Base-by-base conservation (phyloP, 345 rosid species). In the Eucalyptus coolabah region DNA sequence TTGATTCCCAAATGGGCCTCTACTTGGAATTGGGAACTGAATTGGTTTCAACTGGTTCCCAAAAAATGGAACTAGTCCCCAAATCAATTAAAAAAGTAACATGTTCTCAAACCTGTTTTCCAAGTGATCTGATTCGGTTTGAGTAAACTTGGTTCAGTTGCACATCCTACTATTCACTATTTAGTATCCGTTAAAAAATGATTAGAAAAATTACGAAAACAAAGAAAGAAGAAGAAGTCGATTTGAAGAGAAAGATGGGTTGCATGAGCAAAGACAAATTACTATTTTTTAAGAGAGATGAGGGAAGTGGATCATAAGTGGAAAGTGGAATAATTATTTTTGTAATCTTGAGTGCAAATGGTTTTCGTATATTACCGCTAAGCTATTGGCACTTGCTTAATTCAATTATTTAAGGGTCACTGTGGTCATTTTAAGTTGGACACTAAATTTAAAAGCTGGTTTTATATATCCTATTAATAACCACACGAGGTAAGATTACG, bases 1-100 rank as follows among this genome's bases (percentile, higher is more conserved):
- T 0, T 0, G 2, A 19, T 53, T 53, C 24, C 56, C 2, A 18
- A 2, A 7, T 19, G 24, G 56, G 1, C 24, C 56, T 53, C 0
- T 53, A 53, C 24, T 19, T 7, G 56, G 24, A 53, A 53, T 0
- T 53, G 4, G 24, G 24, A 53, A 53, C 24, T 0, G 4, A 0
- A 50, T 0, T 0, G 0, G 8, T 50, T 50, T 50, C 19, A 50
- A 50, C 19, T 2, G 8, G 7, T 50, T 50, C 8, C 8, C 54
- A 17, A 51, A 53, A 53, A 53, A 51, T 19, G 56, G 56, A 53
- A 53, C 56, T 18, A 53, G 56, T 3, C 21, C 24, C 24, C 24
- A 53, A 0, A 19, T 53, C 56, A 7, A 0, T 18, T 53, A 53
- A 53, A 53, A 51, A 18, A 51, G 56, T 0, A 51, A 53, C 24